A percentile compares a stretch with the other conserved stretches of the same genome.
These are phyloP conservation scores for Leccinum griseonigrum DNA, from an alignment of 1,284 basidiomycete genomes.

Conservation along the genomic window DNA sequence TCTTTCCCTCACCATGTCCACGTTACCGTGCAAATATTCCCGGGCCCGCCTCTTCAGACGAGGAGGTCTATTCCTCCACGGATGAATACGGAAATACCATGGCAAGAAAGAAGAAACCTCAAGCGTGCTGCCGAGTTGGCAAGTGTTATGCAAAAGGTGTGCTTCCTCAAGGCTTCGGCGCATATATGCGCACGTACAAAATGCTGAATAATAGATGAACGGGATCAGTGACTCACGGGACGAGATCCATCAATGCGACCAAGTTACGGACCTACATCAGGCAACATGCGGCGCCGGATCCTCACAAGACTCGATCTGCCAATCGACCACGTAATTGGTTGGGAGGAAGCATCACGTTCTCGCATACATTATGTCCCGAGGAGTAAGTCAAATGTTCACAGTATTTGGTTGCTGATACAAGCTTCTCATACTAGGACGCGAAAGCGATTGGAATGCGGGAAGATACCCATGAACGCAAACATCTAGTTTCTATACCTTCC, in stretches of 20 bases:
- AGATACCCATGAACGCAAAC: background rate
- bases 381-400: background rate
- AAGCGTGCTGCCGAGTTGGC: no score
- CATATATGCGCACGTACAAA: background rate
- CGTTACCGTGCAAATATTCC: no score
- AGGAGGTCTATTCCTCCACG: no score
- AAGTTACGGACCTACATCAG: background rate
- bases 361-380: background rate
- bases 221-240: background rate
- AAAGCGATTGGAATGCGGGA: background rate
- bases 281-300: background rate
- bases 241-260: background rate
- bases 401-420: no score
- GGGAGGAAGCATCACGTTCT: background rate
- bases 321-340: background rate
- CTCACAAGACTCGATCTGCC: background rate
- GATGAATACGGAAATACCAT: no score
- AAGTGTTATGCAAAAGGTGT: no score
- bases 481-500: background rate
- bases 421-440: background rate
- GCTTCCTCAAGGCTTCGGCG: background rate
- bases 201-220: background rate
- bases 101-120: no score
- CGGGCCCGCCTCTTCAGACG: no score
- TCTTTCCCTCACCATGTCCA: no score